These are phyloP conservation scores for Flueggea neowawraea DNA, from an alignment of 441 rosid genomes.

Conservation along the genomic window DNA sequence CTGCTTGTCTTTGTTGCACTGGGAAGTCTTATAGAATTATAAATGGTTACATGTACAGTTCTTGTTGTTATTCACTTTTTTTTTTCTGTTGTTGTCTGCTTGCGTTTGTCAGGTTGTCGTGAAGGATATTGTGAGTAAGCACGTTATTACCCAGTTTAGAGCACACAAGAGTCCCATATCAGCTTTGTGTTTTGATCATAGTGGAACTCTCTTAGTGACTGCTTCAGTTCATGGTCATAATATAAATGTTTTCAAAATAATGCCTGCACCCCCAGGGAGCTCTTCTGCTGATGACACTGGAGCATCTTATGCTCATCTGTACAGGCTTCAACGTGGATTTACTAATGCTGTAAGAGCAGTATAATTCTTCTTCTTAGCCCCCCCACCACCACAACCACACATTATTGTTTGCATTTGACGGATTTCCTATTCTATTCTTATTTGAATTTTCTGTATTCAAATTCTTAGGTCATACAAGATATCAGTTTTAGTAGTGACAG, in stretches of 20 bases:
- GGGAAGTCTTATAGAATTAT: too few species aligned
- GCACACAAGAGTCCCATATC: conserved; percentile 96
- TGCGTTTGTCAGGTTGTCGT: conserved; percentile 66
- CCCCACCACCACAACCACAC: too few species aligned
- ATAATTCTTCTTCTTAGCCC: conserved; percentile 5
- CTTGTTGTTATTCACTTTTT: neutral
- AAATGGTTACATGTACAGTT: neutral
- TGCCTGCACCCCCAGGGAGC: conserved; percentile 51
- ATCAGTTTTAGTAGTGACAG: conserved; percentile 88
- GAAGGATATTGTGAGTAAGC: conserved; percentile 67
- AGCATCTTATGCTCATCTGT: conserved; percentile 65
- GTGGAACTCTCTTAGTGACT: conserved; percentile 85
- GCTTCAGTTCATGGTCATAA: conserved; percentile 93
- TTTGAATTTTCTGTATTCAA: conserved; percentile 4
- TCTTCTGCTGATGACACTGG: conserved; percentile 33
- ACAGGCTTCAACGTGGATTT: conserved; percentile 90
- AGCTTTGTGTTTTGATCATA: conserved; percentile 88
- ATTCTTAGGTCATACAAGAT: conserved; percentile 86
- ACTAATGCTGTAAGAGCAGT: conserved; percentile 80
- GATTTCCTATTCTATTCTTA: neutral
- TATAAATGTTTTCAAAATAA: conserved; percentile 79
- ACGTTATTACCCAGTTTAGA: conserved; percentile 71
- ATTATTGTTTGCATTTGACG: neutral
- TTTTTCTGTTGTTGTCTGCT: neutral
- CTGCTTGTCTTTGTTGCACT: too few species aligned